Base-by-base conservation (phyloP, 2,329 filamentous ascomycete species). In the Claviceps pusilla region DNA sequence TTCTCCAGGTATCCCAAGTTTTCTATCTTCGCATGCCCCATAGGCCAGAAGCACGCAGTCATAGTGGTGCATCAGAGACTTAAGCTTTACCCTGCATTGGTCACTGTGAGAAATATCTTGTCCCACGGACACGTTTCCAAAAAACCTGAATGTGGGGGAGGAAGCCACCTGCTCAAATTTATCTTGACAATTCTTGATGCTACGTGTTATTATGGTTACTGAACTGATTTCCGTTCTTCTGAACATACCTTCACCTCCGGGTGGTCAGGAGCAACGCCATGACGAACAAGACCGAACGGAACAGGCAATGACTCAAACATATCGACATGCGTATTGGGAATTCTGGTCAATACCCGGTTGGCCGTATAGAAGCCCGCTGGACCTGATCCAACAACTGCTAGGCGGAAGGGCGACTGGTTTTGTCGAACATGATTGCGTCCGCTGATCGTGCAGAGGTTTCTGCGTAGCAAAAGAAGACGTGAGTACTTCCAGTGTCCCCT, bases 231-330 rank as follows among this genome's bases (percentile, higher is more conserved):
- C 31, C 31, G 31, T 42, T 19, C 11, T 10, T 48, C 24, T 28
- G n/a, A 33, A 48, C 70, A 57, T 72, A 93, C 89, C 81, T 98
- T 98, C 60, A 98, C 93, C 72, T 98, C 91, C 0, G 93, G 91
- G 70, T 98, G 93, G 67, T 98, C 93, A 5, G 93, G 93, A n/a
- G 93, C 94, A 56, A 98, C 93, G 9, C 93, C 93, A 65, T 93
- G 95, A 54, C 93, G 79, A 51, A 95, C 90, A 54, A 98, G 77
- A 1, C 93, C 93, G 65, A 88, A 98, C 0, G 93, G 93, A 4
- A 95, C 89, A 0, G 93, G 93, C 43, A 97, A 72, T 33, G 88
- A 82, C 70, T 98, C 93, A 65, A 95, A 98, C 91, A 98, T 97
- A 69, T 97, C 91, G 28, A 98, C 78, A 51, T 79, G 77, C 0